Evolutionary conservation across 108 stramenopile species (phyloP).

Genomic region (Skeletonema marinoi): DNA sequence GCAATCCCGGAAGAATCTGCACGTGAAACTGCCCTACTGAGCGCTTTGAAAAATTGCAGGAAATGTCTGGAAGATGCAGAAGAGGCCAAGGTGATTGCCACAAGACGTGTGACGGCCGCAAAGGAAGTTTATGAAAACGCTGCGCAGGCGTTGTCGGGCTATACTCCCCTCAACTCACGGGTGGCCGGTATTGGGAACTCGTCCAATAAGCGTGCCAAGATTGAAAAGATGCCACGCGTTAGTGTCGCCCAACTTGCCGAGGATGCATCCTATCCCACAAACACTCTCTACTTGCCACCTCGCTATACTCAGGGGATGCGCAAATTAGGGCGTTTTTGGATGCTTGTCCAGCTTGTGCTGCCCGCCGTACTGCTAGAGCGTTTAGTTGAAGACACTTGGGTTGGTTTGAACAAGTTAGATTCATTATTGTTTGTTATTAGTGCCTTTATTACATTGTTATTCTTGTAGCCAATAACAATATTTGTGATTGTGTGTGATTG

Average conservation of each 20-base stretch:
- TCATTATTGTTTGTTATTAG: neutral
- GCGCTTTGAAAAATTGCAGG: constrained; percentile 19
- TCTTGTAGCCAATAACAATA: neutral
- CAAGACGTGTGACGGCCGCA: constrained; percentile 11
- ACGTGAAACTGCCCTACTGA: constrained; percentile 24
- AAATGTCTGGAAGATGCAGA: constrained; percentile 23
- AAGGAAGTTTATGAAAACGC: constrained; percentile 25
- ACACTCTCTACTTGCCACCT: constrained; percentile 13
- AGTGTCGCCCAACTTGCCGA: neutral
- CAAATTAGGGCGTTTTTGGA: constrained; percentile 41
- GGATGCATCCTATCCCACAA: neutral
- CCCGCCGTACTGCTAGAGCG: neutral
- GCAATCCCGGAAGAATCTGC: constrained; percentile 10
- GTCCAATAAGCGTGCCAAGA: neutral
- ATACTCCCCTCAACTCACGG: constrained; percentile 5
- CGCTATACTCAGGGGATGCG: constrained; percentile 6
- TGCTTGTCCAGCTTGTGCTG: constrained; percentile 36
- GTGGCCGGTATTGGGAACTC: neutral
- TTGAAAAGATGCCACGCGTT: neutral
- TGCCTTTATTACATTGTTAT: neutral
- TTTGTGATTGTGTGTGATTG: neutral
- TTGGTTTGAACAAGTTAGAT: neutral
- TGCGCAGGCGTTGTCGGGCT: constrained; percentile 22
- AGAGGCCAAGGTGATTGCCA: constrained; percentile 3
- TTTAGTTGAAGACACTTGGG: neutral